phyloP scores from a whole-genome alignment of 208 protist genomes.

The Trypanosoma conorhini region DNA sequence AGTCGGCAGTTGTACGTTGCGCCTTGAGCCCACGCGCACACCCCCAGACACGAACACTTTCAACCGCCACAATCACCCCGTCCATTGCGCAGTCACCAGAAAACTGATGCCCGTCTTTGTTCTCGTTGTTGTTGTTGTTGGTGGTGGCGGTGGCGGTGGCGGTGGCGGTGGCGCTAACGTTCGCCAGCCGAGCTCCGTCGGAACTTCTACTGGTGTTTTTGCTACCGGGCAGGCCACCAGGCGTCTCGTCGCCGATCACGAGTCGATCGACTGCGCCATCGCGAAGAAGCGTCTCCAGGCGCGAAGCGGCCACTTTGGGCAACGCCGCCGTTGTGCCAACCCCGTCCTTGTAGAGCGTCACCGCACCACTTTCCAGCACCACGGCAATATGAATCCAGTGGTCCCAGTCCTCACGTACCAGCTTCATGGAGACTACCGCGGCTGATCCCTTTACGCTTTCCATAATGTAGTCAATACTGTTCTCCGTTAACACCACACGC shows the following conservation, averaged over 20 bases:
- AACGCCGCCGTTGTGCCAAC: conserved; percentile 29
- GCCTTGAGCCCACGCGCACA: conserved; percentile 31
- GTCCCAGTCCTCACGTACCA: conserved; percentile 45
- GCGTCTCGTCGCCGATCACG: conserved; percentile 17
- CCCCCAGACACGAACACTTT: conserved; percentile 45
- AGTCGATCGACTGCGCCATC: conserved; percentile 13
- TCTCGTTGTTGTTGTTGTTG: neutral
- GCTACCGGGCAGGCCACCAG: neutral
- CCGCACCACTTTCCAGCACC: conserved; percentile 37
- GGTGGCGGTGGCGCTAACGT: neutral
- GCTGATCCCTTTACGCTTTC: conserved; percentile 9
- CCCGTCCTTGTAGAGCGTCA: conserved; percentile 53
- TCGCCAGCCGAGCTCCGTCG: neutral
- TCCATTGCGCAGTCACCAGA: neutral
- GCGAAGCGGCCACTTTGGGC: conserved; percentile 14
- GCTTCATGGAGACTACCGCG: conserved; percentile 21
- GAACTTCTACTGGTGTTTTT: conserved; percentile 5
- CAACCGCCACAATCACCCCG: conserved; percentile 34
- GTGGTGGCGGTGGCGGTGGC: neutral
- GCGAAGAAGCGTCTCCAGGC: conserved; percentile 22
- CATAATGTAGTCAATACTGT: conserved; percentile 25
- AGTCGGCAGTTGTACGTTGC: conserved; percentile 37
- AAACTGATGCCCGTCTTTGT: neutral
- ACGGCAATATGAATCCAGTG: conserved; percentile 52
- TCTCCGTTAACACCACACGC: conserved; percentile 22